These are phyloP conservation scores for apple (Malus domestica) DNA, from an alignment of 306 rosid genomes.

Conservation along the genomic window DNA sequence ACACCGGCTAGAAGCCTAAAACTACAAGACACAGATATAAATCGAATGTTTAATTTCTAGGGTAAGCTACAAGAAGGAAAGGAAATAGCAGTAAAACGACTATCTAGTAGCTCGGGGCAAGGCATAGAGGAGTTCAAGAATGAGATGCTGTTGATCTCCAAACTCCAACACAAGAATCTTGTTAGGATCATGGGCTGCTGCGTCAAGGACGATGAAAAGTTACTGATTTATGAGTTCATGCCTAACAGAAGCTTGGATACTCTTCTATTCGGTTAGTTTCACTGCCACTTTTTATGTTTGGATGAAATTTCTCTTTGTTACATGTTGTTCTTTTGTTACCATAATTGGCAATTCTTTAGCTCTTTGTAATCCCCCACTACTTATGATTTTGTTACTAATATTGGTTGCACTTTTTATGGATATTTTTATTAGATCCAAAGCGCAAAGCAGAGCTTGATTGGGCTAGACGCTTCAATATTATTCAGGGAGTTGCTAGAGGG, in stretches of 20 bases:
- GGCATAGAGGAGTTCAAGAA: slow-evolving; percentile 33
- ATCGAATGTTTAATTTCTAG: slow-evolving; percentile 4
- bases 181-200: slow-evolving; percentile 35
- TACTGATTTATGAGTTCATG: slow-evolving; percentile 33
- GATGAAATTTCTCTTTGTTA: background rate
- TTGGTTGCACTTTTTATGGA: background rate
- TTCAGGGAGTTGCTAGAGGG: slow-evolving; percentile 20
- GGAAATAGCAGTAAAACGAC: slow-evolving; percentile 31
- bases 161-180: slow-evolving; percentile 38
- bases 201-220: slow-evolving; percentile 21
- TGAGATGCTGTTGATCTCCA: slow-evolving; percentile 27
- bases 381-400: background rate
- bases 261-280: slow-evolving; percentile 24
- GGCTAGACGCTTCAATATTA: slow-evolving; percentile 19
- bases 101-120: slow-evolving; percentile 30
- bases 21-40: background rate
- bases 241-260: slow-evolving; percentile 34
- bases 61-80: slow-evolving; percentile 29
- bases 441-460: slow-evolving; percentile 10
- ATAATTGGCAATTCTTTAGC: no score
- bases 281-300: background rate
- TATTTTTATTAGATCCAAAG: background rate
- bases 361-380: background rate
- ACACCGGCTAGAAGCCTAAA: background rate
- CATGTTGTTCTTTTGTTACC: background rate